These are phyloP conservation scores for Grigorovia humatica DNA, from an alignment of 805 yeast genomes.

Conservation along the genomic window DNA sequence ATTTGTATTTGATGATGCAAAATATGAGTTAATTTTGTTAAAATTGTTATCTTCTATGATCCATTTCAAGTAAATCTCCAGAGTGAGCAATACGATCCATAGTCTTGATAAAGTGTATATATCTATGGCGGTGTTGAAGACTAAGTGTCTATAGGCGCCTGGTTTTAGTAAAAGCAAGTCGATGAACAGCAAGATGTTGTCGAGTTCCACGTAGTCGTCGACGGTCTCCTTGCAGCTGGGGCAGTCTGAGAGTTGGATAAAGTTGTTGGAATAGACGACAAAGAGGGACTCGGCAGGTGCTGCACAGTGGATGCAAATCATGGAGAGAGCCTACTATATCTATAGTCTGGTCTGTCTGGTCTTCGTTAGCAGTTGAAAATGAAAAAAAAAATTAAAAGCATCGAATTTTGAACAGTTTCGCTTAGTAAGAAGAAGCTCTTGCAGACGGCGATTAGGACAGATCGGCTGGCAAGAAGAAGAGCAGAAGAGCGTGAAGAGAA, in stretches of 20 bases:
- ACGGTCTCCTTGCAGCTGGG: slow-evolving; percentile 60
- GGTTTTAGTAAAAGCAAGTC: slow-evolving; percentile 78
- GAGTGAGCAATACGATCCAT: slow-evolving; percentile 53
- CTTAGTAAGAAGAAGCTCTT: too few relatives aligned
- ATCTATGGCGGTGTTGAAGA: slow-evolving; percentile 44
- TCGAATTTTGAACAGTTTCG: background rate
- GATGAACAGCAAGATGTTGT: slow-evolving; percentile 69
- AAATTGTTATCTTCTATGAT: slow-evolving; percentile 67
- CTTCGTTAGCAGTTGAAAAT: background rate
- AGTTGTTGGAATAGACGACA: slow-evolving; percentile 63
- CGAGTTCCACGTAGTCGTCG: slow-evolving; percentile 88
- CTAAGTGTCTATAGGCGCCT: slow-evolving; percentile 79
- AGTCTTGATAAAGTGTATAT: slow-evolving; percentile 34
- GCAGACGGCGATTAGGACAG: too few relatives aligned
- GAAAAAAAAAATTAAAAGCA: background rate
- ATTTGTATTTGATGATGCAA: too few relatives aligned
- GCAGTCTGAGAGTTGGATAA: slow-evolving; percentile 73
- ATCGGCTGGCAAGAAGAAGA: background rate
- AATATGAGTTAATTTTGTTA: background rate
- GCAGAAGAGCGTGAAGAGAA: too few relatives aligned
- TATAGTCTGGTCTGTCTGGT: background rate
- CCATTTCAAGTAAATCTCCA: slow-evolving; percentile 89
- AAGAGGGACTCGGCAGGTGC: slow-evolving; percentile 53
- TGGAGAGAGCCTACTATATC: slow-evolving; percentile 18
- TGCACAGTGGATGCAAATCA: slow-evolving; percentile 91